These are phyloP conservation scores for Tylopilus felleus DNA, from an alignment of 768 basidiomycete genomes.

Conservation along the genomic window DNA sequence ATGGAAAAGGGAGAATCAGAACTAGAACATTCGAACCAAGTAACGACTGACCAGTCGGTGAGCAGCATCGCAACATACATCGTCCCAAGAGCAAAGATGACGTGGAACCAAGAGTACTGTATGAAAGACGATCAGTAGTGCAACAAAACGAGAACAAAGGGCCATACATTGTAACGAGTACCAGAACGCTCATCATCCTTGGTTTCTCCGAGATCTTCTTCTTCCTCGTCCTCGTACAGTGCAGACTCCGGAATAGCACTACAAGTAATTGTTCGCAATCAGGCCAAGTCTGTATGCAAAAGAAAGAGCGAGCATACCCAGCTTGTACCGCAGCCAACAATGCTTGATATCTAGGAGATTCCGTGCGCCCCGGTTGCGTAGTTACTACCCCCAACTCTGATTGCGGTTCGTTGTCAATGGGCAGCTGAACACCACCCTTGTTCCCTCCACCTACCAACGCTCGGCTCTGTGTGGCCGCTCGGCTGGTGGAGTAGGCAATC, in stretches of 20 bases:
- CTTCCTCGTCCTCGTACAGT: slow-evolving; percentile 72
- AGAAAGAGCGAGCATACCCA: slow-evolving; percentile 52
- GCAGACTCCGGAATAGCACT: slow-evolving; percentile 94
- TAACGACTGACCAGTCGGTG: slow-evolving; percentile 83
- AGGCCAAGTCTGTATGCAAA: not conserved
- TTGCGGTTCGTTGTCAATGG: slow-evolving; percentile 51
- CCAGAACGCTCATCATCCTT: slow-evolving; percentile 92
- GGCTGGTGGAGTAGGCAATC: slow-evolving; percentile 94
- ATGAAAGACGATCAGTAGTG: not conserved
- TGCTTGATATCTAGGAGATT: slow-evolving; percentile 90
- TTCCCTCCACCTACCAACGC: slow-evolving; percentile 79
- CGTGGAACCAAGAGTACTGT: slow-evolving; percentile 98
- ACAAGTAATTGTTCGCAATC: not conserved
- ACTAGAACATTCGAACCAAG: not conserved
- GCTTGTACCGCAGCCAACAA: slow-evolving; percentile 94
- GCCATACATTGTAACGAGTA: slow-evolving; percentile 87
- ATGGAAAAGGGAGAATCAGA: slow-evolving; percentile 1
- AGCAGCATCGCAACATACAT: slow-evolving; percentile 98
- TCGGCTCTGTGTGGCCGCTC: slow-evolving; percentile 93
- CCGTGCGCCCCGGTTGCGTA: slow-evolving; percentile 78
- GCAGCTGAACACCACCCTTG: slow-evolving; percentile 61
- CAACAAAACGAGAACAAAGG: not conserved
- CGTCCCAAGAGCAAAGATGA: slow-evolving; percentile 91
- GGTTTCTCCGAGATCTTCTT: slow-evolving; percentile 68
- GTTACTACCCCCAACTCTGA: slow-evolving; percentile 76